Evolutionary conservation across 805 yeast genomes (phyloP).

Genomic region (Ogataea ganodermae): DNA sequence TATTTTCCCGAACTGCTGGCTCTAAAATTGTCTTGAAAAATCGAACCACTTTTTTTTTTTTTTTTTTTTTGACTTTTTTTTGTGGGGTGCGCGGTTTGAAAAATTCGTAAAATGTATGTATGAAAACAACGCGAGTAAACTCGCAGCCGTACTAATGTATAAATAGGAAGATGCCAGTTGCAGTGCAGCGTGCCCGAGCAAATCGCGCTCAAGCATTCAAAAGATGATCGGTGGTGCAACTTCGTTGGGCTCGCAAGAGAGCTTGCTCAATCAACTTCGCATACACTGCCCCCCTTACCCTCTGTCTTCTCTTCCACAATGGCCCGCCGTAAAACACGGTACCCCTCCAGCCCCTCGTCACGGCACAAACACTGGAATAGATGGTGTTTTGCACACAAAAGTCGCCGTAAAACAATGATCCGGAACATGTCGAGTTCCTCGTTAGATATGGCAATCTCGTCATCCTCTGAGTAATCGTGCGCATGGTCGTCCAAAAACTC

Average conservation of each 20-base stretch:
- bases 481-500: neutral
- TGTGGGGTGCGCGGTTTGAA: constrained; percentile 5
- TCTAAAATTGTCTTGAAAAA: constrained; percentile 1
- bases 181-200: too few species aligned
- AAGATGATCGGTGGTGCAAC: too few species aligned
- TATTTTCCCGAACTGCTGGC: neutral
- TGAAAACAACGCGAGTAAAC: neutral
- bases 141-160: neutral
- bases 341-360: constrained; percentile 15
- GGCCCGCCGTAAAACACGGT: constrained; percentile 1
- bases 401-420: constrained; percentile 21
- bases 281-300: neutral
- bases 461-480: constrained; percentile 7
- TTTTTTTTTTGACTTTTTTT: neutral
- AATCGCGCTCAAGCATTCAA: too few species aligned
- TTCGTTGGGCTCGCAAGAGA: too few species aligned
- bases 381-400: constrained; percentile 32
- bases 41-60: constrained; percentile 14
- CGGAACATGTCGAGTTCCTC: constrained; percentile 32
- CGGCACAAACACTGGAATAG: constrained; percentile 29
- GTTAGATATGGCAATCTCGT: constrained; percentile 21
- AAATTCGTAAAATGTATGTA: neutral
- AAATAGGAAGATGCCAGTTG: neutral
- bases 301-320: neutral
- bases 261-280: constrained; percentile 2